These are phyloP conservation scores for Populus nigra DNA, from an alignment of 345 rosid genomes.

Conservation along the genomic window DNA sequence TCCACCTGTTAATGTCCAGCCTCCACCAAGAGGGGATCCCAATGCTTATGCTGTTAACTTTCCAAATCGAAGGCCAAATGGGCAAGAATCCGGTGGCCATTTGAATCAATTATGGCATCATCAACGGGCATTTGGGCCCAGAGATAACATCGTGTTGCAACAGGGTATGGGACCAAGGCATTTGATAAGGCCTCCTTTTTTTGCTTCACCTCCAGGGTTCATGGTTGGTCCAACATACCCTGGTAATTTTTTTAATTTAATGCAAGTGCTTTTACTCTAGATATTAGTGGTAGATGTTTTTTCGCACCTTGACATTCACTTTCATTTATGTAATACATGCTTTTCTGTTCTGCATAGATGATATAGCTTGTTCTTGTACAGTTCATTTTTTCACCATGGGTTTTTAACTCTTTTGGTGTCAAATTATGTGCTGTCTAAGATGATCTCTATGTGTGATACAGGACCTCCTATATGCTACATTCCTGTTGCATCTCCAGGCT, in stretches of 20 bases:
- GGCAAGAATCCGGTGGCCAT: conserved; percentile 47
- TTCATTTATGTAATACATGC: background rate
- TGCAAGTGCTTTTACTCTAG: conserved; percentile 2
- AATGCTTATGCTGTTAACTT: conserved; percentile 40
- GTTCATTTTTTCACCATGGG: background rate
- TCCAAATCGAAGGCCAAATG: conserved; percentile 47
- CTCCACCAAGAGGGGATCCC: conserved; percentile 62
- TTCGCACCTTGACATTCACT: background rate
- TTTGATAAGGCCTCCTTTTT: conserved; percentile 54
- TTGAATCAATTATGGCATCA: conserved; percentile 58
- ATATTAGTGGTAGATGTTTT: background rate
- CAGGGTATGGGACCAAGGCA: conserved; percentile 67
- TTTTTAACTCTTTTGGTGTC: background rate
- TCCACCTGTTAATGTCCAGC: conserved; percentile 51
- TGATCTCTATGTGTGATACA: conserved; percentile 21
- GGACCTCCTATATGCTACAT: conserved; percentile 69
- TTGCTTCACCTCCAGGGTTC: conserved; percentile 69
- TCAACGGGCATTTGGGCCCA: conserved; percentile 52
- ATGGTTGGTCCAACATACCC: conserved; percentile 69
- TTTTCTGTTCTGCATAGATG: background rate
- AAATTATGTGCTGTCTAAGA: background rate
- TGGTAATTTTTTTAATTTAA: conserved; percentile 49
- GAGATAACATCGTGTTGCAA: conserved; percentile 57
- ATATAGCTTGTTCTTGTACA: background rate
- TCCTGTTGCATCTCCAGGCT: conserved; percentile 64